Conservation (phyloP, 2,329 filamentous ascomycete genomes). For the Penicillium sp. region DNA sequence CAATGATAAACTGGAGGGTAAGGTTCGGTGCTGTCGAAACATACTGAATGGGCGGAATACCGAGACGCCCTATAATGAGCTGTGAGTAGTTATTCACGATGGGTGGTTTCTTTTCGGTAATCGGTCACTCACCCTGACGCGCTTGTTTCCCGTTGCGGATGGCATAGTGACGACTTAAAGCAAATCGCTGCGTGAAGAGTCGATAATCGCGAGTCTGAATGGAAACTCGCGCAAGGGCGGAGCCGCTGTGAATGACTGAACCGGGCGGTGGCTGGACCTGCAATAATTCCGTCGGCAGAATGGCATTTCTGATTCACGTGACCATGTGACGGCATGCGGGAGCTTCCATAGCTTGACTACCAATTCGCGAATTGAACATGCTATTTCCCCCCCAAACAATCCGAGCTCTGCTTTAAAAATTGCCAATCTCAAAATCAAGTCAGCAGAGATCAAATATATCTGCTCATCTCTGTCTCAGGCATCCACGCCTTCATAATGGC, state of each 20-base stretch:
- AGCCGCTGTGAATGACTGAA: no score
- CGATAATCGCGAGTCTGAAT: not conserved
- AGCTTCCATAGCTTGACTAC: constrained; percentile 20
- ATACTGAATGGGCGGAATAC: constrained; percentile 53
- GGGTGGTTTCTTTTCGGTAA: not conserved
- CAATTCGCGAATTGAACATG: constrained; percentile 11
- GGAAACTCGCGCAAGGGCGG: constrained; percentile 5
- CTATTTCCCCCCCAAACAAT: not conserved
- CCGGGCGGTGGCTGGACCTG: no score
- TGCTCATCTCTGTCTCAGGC: no score
- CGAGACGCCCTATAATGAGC: constrained; percentile 41
- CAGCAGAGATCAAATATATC: no score
- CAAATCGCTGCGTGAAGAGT: not conserved
- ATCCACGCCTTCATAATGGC: no score
- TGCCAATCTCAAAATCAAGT: not conserved
- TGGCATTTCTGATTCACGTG: constrained; percentile 25
- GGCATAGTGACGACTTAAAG: constrained; percentile 49
- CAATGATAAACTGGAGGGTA: not conserved
- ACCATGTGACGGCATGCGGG: constrained; percentile 26
- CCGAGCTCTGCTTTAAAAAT: not conserved
- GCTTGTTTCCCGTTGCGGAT: constrained; percentile 58
- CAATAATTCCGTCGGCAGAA: no score
- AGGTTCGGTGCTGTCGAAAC: constrained; percentile 12
- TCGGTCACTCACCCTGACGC: constrained; percentile 49
- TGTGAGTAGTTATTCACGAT: constrained; percentile 31